Base-by-base conservation (phyloP, 2,329 filamentous ascomycete species). In the Colletotrichum neosansevieriae region DNA sequence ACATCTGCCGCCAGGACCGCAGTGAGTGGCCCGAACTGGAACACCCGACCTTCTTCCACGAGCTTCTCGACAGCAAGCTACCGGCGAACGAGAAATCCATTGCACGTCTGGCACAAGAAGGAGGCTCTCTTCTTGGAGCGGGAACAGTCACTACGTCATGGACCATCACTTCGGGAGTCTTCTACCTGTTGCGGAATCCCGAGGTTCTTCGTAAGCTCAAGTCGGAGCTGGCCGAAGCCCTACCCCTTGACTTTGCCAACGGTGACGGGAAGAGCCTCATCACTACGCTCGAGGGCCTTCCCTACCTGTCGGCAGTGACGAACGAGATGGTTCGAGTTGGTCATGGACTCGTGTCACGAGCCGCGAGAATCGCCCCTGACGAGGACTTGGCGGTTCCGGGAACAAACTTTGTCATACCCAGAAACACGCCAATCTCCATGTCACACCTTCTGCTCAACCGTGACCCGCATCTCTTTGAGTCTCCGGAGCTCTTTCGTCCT, bases 131-230 rank as follows among this genome's bases (percentile, higher is more conserved):
- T 0, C 73, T 78, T 11, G 74, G 72, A 2, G 82, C 80, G 2
- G 81, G 80, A 4, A 79, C 77, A 12, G 76, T 79, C 45, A 84
- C 81, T 0, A 78, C 76, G 0, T 74, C 75, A 12, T 76, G 75
- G 71, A 73, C 77, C 0, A 72, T 84, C n/a, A 70, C 75, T 2
- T 67, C 79, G 6, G 71, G 76, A 13, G 73, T 77, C 11, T 83
- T 76, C 72, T 67, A 80, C 73, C 70, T 83, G 3, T 76, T 80
- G 19, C 64, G 72, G 15, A 74, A 78, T n/a, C 77, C 79, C 0
- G 4, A 66, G 0, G 74, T 79, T 5, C 71, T 78, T 1, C 12
- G 58, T 2, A 73, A 69, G 6, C 71, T 85, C 6, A 75, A 73
- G 11, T 66, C 67, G 2, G 82, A 84, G 66, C 73, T 84, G 3